A percentile compares a stretch with the other conserved stretches of the same genome.
Conservation (phyloP, 2,329 filamentous ascomycete species). For the Aspergillus ibericus region DNA sequence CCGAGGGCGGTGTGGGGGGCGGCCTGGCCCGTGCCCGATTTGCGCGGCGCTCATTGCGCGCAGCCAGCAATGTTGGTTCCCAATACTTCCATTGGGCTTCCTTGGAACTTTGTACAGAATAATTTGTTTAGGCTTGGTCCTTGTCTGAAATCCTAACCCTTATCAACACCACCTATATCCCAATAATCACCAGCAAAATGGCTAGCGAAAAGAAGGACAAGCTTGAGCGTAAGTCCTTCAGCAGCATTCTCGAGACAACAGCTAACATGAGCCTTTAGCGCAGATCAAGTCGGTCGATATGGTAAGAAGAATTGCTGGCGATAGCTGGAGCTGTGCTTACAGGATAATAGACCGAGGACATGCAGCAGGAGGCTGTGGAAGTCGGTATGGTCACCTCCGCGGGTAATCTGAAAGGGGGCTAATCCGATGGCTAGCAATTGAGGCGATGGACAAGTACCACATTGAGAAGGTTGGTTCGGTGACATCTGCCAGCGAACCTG, state of each 20-base stretch:
- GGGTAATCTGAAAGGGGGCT: constrained; percentile 20
- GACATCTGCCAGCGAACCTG: neutral
- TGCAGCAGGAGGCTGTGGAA: constrained; percentile 94
- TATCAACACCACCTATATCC: neutral
- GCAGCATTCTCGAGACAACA: constrained; percentile 1
- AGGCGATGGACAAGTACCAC: constrained; percentile 70
- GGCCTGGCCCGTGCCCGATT: constrained; percentile 27
- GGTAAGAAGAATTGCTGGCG: constrained; percentile 57
- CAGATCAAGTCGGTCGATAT: constrained; percentile 99
- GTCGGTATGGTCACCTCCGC: constrained; percentile 66
- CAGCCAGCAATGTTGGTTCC: constrained; percentile 9
- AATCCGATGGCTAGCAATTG: constrained; percentile 55
- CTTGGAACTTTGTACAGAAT: neutral
- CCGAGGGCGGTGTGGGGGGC: constrained; percentile 35
- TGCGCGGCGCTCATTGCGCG: constrained; percentile 12
- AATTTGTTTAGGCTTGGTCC: neutral
- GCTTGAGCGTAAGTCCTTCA: constrained; percentile 64
- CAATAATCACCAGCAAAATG: constrained; percentile 29
- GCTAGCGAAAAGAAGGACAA: constrained; percentile 65
- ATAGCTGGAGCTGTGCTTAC: constrained; percentile 17
- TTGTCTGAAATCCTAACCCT: neutral
- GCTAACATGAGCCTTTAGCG: constrained; percentile 56
- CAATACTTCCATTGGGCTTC: constrained; percentile 4
- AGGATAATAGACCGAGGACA: constrained; percentile 78
- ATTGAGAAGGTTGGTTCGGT: constrained; percentile 63